phyloP scores from a whole-genome alignment of 208 protist genomes.

The Trypanosoma congolense region DNA sequence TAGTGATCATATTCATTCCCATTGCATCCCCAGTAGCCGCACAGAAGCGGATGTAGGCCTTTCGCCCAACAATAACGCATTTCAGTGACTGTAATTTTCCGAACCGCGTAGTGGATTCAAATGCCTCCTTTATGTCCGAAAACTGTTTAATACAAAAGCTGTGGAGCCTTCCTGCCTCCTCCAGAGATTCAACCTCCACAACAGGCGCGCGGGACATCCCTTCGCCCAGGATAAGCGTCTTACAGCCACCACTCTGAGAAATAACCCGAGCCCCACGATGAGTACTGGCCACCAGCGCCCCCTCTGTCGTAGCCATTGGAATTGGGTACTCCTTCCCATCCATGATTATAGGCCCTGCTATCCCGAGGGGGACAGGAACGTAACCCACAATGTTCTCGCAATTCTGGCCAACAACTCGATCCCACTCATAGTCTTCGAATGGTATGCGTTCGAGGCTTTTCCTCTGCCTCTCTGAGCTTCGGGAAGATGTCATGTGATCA shows the following conservation, averaged over 20 bases:
- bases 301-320: conserved; percentile 98
- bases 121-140: conserved; percentile 68
- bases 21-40: conserved; percentile 97
- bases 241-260: conserved; percentile 85
- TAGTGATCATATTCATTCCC: conserved; percentile 99
- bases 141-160: conserved; percentile 92
- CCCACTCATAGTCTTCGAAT: conserved; percentile 87
- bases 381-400: conserved; percentile 97
- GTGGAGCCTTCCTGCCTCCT: conserved; percentile 77
- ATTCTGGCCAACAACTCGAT: conserved; percentile 87
- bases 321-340: conserved; percentile 87
- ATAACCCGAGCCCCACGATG: conserved; percentile 95
- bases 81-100: conserved; percentile 88
- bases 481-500: conserved; percentile 14
- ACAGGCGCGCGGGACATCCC: conserved; percentile 98
- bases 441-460: conserved; percentile 75
- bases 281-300: conserved; percentile 94
- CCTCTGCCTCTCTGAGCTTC: conserved; percentile 17
- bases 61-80: conserved; percentile 83
- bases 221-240: conserved; percentile 81
- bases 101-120: conserved; percentile 93
- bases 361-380: conserved; percentile 94
- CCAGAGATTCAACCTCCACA: conserved; percentile 76
- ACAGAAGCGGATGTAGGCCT: conserved; percentile 93
- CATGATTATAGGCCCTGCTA: conserved; percentile 93